These are phyloP conservation scores for Debaryomycetaceae sp. DNA, from an alignment of 1,139 yeast genomes.

Conservation along the genomic window DNA sequence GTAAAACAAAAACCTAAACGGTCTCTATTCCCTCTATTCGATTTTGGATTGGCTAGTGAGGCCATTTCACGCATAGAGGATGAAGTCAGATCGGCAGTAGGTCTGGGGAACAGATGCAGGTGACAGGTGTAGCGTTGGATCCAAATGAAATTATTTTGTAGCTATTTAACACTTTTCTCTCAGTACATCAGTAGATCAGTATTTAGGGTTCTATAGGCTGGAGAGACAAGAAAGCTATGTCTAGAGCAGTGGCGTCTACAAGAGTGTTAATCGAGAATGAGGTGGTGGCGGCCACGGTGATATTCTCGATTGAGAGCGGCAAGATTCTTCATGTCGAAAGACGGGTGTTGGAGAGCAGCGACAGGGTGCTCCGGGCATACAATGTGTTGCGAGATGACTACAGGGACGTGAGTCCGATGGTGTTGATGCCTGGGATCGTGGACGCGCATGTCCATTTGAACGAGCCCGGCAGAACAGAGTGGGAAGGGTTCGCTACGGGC, in stretches of 20 bases:
- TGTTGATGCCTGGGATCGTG: constrained; percentile 84
- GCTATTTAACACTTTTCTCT: background rate
- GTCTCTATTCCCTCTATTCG: background rate
- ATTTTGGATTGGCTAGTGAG: background rate
- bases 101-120: background rate
- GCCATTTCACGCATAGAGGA: background rate
- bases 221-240: constrained; percentile 29
- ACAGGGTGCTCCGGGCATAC: constrained; percentile 37
- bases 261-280: constrained; percentile 55
- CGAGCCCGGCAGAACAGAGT: constrained; percentile 92
- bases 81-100: background rate
- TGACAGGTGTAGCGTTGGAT: background rate
- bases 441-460: constrained; percentile 92
- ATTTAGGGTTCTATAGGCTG: too few species aligned
- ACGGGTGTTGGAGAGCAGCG: constrained; percentile 30
- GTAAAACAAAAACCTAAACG: background rate
- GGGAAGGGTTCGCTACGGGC: constrained; percentile 96
- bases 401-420: constrained; percentile 59
- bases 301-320: constrained; percentile 62
- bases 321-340: constrained; percentile 52
- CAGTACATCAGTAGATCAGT: too few species aligned
- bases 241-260: constrained; percentile 63
- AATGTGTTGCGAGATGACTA: constrained; percentile 39
- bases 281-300: constrained; percentile 62
- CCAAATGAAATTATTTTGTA: background rate